phyloP scores from a whole-genome alignment of 495 filamentous ascomycete genomes.

The Choiromyces venosus region DNA sequence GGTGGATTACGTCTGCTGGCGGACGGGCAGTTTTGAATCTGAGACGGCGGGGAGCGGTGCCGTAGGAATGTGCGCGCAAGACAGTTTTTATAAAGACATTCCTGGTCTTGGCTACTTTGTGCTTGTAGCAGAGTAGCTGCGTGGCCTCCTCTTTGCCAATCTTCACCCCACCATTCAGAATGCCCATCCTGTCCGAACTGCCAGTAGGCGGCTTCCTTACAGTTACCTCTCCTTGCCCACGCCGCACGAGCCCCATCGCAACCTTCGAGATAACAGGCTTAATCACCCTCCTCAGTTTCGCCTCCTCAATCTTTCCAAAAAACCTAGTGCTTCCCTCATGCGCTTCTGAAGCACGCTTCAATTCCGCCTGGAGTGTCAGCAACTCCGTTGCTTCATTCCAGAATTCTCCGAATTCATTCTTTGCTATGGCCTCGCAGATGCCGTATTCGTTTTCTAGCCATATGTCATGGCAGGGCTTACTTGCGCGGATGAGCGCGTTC shows the following conservation, averaged over 20 bases:
- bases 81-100: neutral
- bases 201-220: neutral
- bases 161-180: neutral
- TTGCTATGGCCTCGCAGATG: neutral
- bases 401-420: neutral
- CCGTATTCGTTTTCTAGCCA: neutral
- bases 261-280: neutral
- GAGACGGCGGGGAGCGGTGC: neutral
- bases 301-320: neutral
- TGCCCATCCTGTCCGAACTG: neutral
- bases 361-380: neutral
- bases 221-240: neutral
- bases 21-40: neutral
- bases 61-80: neutral
- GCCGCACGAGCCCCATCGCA: neutral
- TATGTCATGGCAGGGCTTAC: neutral
- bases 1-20: neutral
- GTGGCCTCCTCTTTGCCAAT: neutral
- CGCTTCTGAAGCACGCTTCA: neutral
- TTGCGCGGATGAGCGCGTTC: neutral
- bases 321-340: neutral
- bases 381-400: neutral
- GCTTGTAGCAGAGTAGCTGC: neutral
- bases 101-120: neutral
- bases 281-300: neutral